Evolutionary conservation across 148 eudicot genomes (phyloP), one percentile per base, ranked within the genome.

Genomic region (Vaccinium corymbosum): DNA sequence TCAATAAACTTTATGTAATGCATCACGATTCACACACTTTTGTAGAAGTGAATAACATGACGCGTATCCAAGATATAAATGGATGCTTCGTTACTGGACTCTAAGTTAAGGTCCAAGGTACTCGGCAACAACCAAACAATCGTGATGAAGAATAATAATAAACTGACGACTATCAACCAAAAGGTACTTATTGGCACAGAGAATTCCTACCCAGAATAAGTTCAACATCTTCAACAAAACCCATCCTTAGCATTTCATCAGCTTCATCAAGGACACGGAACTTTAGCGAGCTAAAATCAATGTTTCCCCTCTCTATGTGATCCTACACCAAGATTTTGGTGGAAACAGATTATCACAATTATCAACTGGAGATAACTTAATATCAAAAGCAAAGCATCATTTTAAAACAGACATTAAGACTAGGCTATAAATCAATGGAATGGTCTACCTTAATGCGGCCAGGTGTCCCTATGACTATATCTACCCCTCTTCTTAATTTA

Each of bases 251-350:
- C 98, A 96, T 96, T 87, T 96, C 99, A 90, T 96, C 99, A 87
- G 98, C 94, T 90, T 97, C 98, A 85, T 97, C 99, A 53, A 97
- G 95, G 82, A 94, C 95, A 20, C 99, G 94, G 84, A 97, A 93
- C 81, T 90, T 93, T 66, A 97, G 85, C 7, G 94, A 90, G 83
- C 99, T 90, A 62, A 94, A 89, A 86, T 97, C 91, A 84, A 97
- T 90, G 87, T 86, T 85, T 53, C 91, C 94, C 81, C 93, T 92
- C 87, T 94, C 93, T 6, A 95, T 73, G 81, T 90, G 95, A 90
- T 95, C 98, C 98, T 94, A 85, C 74, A 79, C 20, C 66, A 51
- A 77, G 19, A 87, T 74, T 27, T 81, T 4, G 14, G 57, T 42
- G 17, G 64, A 49, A 19, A 57, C 9, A 7, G 85, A 55, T 16